These are phyloP conservation scores for Daldinia caldariorum DNA, from an alignment of 495 filamentous ascomycete species.

Conservation along the genomic window DNA sequence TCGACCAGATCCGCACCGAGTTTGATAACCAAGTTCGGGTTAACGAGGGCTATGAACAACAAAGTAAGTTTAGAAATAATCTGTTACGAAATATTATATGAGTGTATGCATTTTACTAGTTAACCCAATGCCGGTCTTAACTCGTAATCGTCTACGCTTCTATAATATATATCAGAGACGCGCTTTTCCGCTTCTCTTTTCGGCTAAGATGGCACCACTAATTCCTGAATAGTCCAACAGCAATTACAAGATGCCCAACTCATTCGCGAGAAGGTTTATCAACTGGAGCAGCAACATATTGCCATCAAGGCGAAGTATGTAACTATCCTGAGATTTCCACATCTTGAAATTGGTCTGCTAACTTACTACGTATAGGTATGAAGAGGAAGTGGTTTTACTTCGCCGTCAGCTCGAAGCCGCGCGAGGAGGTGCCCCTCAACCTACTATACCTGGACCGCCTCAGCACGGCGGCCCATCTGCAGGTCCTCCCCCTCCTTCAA, in stretches of 20 bases:
- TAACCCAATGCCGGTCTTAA: not conserved
- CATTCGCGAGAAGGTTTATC: conserved; percentile 88
- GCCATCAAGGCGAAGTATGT: conserved; percentile 89
- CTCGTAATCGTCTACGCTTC: not conserved
- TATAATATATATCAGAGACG: not conserved
- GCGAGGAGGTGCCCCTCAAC: conserved; percentile 73
- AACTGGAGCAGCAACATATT: conserved; percentile 86
- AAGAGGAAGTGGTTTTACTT: conserved; percentile 86
- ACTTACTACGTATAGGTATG: conserved; percentile 70
- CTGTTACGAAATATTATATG: not conserved
- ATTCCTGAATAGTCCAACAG: conserved; percentile 68
- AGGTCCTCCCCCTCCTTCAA: conserved; percentile 78
- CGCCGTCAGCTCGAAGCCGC: conserved; percentile 84
- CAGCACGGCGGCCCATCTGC: conserved; percentile 82
- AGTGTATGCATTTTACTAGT: not conserved
- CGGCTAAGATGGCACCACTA: conserved; percentile 9
- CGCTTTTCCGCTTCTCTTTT: not conserved
- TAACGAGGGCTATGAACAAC: conserved; percentile 84
- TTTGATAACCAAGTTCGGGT: conserved; percentile 84
- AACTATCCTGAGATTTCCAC: not conserved
- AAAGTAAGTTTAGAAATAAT: conserved; percentile 70
- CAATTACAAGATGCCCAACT: conserved; percentile 94
- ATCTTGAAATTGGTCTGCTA: conserved; percentile 1
- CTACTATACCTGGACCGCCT: conserved; percentile 69
- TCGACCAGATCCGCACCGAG: conserved; percentile 89